Conservation (phyloP, 2,329 filamentous ascomycete genomes). For the Orbilia blumenaviensis region DNA sequence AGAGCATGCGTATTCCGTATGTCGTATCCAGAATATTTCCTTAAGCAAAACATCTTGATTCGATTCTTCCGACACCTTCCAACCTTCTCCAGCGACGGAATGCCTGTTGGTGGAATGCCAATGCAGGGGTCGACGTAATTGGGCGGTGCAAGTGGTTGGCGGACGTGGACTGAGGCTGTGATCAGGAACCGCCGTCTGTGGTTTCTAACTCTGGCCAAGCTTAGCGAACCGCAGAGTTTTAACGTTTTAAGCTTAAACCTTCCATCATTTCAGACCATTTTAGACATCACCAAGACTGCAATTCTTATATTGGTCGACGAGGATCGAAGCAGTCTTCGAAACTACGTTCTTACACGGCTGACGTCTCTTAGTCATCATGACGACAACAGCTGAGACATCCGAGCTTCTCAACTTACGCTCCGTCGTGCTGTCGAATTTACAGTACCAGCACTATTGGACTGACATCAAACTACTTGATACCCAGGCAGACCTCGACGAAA, state of each 20-base stretch:
- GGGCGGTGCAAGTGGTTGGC: slow-evolving; percentile 35
- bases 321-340: background rate
- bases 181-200: slow-evolving; percentile 20
- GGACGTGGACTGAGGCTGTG: slow-evolving; percentile 25
- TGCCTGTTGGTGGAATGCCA: slow-evolving; percentile 6
- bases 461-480: slow-evolving; percentile 63
- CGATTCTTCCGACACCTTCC: background rate
- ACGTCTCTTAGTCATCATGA: slow-evolving; percentile 44
- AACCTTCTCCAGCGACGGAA: slow-evolving; percentile 1
- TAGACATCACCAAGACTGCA: background rate
- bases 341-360: background rate
- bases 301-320: too few relatives aligned
- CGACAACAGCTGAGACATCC: slow-evolving; percentile 56
- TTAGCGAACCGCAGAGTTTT: slow-evolving; percentile 44
- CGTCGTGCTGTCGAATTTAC: slow-evolving; percentile 75
- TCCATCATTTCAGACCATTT: background rate
- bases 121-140: slow-evolving; percentile 39
- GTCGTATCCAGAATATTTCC: background rate
- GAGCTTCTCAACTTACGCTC: slow-evolving; percentile 66
- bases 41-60: slow-evolving; percentile 14
- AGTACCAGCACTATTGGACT: slow-evolving; percentile 79
- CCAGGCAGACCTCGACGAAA: slow-evolving; percentile 56
- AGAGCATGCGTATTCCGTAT: background rate
- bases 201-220: slow-evolving; percentile 7
- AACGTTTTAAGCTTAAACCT: slow-evolving; percentile 53